Evolutionary conservation across 352 stramenopile genomes (phyloP).

Genomic region (Halophytophthora batemanensis): DNA sequence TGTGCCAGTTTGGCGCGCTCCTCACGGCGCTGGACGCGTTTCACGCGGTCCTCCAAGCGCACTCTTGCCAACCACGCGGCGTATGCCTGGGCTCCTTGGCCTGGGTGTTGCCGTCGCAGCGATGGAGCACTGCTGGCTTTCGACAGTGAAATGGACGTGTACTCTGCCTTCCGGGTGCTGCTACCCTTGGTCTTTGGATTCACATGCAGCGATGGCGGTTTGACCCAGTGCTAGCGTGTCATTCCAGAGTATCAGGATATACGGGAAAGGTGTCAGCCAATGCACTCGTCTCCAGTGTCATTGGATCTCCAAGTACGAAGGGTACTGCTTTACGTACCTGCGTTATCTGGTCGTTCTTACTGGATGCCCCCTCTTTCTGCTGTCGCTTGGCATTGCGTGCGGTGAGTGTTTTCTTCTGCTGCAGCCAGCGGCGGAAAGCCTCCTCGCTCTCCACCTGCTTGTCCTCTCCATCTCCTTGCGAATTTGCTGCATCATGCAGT

Average conservation of each 20-base stretch:
- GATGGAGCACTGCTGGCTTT: slow-evolving; percentile 4
- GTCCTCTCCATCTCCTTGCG: slow-evolving; percentile 5
- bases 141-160: not conserved
- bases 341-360: slow-evolving; percentile 1
- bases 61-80: slow-evolving; percentile 46
- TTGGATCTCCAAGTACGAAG: no score
- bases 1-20: slow-evolving; percentile 20
- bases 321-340: not conserved
- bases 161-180: slow-evolving; percentile 14
- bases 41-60: slow-evolving; percentile 40
- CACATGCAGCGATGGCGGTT: slow-evolving; percentile 51
- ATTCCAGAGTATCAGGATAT: not conserved
- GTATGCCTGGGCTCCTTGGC: slow-evolving; percentile 25
- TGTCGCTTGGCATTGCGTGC: slow-evolving; percentile 18
- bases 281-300: no score
- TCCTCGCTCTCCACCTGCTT: slow-evolving; percentile 27
- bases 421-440: slow-evolving; percentile 40
- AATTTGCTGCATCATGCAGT: not conserved
- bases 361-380: slow-evolving; percentile 4
- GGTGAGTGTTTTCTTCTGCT: slow-evolving; percentile 28
- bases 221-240: slow-evolving; percentile 13
- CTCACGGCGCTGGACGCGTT: slow-evolving; percentile 28
- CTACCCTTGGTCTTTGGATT: slow-evolving; percentile 34
- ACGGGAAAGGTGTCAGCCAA: not conserved
- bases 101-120: not conserved